Evolutionary conservation across 495 filamentous ascomycete species (phyloP), one percentile per base, ranked within the genome.

Genomic region (Daldinia vernicosa): DNA sequence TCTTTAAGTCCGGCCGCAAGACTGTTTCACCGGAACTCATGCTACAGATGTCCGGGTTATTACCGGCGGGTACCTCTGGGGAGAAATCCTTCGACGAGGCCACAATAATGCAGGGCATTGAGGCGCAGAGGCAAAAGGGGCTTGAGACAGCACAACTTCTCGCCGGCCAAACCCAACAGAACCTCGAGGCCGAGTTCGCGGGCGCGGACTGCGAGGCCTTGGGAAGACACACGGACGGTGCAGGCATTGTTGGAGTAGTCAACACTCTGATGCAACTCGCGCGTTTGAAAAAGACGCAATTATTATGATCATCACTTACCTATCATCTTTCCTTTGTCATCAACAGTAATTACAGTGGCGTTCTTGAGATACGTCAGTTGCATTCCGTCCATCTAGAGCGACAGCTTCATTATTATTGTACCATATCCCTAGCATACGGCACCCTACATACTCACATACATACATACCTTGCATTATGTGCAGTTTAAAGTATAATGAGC

Each of bases 21-120:
- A 98, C 94, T 14, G 86, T 97, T 17, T 86, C 91, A 50, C 93
- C 95, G 14, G 93, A 94, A 80, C 83, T 90, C 40, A 85, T 94
- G 32, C 80, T 98, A 7, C 79, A 86, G 55, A 84, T 89, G 45
- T 87, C 87, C 26, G 87, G 88, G 9, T 79, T 97, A 72, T 80
- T 98, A 47, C 91, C 91, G 3, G 67, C 70, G 54, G 65, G 67
- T 39, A 60, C 47, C 61, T 40, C 65, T 57, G 43, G 39, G 30
- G 56, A 54, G 15, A 71, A 63, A 45, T 59, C 6, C 51, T 63
- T 66, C 37, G 40, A 62, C 39, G 24, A 84, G 53, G 89, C 84
- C 83, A 82, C 81, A 5, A 86, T 86, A 5, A 86, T 86, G 81
- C 83, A 86, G 67, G 71, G 78, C 5, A 83, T 91, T 24, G 89